A percentile compares a stretch with the other conserved stretches of the same genome.
Conservation (phyloP, 75 land plant species). For the Chamaecyparis obtusa region DNA sequence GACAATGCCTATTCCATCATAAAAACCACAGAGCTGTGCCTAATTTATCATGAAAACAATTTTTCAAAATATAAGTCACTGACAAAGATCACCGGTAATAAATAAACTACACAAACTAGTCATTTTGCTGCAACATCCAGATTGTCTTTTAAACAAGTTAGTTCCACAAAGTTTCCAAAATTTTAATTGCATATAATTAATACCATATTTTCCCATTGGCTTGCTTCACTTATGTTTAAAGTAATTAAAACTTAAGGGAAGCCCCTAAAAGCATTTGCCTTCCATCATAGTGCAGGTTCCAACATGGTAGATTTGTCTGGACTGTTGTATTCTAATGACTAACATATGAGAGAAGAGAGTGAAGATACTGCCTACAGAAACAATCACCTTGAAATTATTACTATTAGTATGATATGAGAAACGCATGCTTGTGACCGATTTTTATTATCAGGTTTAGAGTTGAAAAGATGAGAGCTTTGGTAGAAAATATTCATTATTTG, state of each 20-base stretch:
- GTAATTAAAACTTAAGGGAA: not conserved
- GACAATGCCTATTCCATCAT: too few relatives aligned
- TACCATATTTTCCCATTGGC: not conserved
- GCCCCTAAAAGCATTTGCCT: too few relatives aligned
- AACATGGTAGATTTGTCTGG: not conserved
- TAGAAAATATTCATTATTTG: not conserved
- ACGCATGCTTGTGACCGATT: not conserved
- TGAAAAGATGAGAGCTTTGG: not conserved
- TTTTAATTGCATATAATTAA: too few relatives aligned
- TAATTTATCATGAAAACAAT: too few relatives aligned
- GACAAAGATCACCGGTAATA: too few relatives aligned
- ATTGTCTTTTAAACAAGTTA: not conserved
- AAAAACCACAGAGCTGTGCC: too few relatives aligned
- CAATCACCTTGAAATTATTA: too few relatives aligned
- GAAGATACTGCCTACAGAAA: not conserved
- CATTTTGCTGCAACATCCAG: not conserved
- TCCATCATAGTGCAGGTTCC: not conserved
- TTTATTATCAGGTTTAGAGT: not conserved
- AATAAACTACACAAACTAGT: too few relatives aligned
- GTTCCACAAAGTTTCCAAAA: not conserved
- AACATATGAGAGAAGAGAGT: not conserved
- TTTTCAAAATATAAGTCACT: too few relatives aligned
- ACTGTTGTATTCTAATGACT: not conserved
- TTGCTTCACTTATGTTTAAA: not conserved
- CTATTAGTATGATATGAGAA: not conserved